Evolutionary conservation across 257 asterid species (phyloP).

Genomic region (Nicotiana attenuata): DNA sequence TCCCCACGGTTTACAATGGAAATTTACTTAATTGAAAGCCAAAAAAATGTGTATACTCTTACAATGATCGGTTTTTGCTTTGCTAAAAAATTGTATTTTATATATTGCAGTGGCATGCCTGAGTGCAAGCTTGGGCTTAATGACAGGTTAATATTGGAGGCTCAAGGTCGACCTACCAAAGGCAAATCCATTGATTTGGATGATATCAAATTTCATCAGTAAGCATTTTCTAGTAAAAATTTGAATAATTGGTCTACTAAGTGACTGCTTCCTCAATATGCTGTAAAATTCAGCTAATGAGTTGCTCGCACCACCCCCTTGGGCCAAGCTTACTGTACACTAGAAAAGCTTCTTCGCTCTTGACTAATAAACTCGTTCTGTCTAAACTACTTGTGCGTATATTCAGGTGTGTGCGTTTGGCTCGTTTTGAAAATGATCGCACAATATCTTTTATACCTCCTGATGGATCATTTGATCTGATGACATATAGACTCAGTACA

Average conservation of each 20-base stretch:
- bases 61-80: background rate
- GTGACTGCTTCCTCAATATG: background rate
- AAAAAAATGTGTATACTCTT: background rate
- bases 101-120: conserved; percentile 91
- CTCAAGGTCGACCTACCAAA: conserved; percentile 90
- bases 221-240: conserved; percentile 25
- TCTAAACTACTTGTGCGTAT: conserved; percentile 14
- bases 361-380: background rate
- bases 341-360: background rate
- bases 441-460: conserved; percentile 98
- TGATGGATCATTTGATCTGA: conserved; percentile 98
- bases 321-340: background rate
- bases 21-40: background rate
- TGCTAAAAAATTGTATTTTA: background rate
- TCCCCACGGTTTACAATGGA: background rate
- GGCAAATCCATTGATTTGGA: conserved; percentile 98
- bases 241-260: background rate
- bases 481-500: conserved; percentile 98
- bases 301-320: background rate
- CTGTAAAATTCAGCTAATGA: background rate
- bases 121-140: conserved; percentile 99
- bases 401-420: conserved; percentile 93
- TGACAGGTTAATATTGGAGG: conserved; percentile 90
- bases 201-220: conserved; percentile 99
- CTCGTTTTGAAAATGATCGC: conserved; percentile 92